Evolutionary conservation across 2,329 filamentous ascomycete genomes (phyloP).

Genomic region (Leptodontidium sp.): DNA sequence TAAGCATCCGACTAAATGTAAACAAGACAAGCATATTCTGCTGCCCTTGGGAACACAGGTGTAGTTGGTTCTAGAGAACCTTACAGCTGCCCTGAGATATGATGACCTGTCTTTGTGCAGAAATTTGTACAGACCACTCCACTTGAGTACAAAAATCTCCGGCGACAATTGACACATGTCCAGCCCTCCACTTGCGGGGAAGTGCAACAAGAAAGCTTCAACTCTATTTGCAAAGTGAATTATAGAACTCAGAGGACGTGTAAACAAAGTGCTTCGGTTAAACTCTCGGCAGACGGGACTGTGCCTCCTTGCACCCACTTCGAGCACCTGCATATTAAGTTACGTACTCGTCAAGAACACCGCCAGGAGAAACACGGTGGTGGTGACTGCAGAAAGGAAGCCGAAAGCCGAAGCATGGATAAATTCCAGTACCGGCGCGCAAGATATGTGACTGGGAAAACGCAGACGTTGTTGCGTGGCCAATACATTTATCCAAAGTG

Average conservation of each 20-base stretch:
- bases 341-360: background rate
- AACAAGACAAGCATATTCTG: background rate
- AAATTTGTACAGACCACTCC: too few relatives aligned
- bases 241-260: background rate
- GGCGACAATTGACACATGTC: too few relatives aligned
- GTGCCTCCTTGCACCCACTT: background rate
- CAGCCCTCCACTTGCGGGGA: background rate
- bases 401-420: background rate
- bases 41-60: background rate
- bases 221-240: background rate
- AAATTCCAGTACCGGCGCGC: background rate
- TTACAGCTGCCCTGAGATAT: too few relatives aligned
- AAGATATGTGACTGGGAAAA: too few relatives aligned
- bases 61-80: too few relatives aligned
- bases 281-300: background rate
- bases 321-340: background rate
- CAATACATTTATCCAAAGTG: conserved; percentile 5
- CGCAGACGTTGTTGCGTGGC: background rate
- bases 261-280: background rate
- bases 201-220: too few relatives aligned
- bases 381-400: background rate
- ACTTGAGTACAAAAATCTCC: too few relatives aligned
- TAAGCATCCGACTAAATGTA: background rate
- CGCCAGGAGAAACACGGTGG: background rate
- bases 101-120: too few relatives aligned